phyloP scores from a whole-genome alignment of 176 grass and related monocot species.

The Musa itinerans region DNA sequence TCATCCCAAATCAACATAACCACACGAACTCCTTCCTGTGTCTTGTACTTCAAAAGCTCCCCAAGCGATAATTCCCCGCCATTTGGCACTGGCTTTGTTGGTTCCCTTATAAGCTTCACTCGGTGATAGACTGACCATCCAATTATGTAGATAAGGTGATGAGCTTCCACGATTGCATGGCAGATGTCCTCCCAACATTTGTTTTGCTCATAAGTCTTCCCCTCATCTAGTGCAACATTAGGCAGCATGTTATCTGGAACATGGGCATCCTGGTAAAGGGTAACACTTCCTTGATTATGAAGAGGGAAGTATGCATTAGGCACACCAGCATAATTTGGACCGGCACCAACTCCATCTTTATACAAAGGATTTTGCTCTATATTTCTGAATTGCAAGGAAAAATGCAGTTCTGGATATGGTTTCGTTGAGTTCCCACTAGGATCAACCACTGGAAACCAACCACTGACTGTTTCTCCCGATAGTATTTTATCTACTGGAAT shows the following conservation, averaged over 20 bases:
- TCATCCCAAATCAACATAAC: constrained; percentile 96
- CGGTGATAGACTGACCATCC: constrained; percentile 86
- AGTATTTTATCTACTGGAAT: constrained; percentile 64
- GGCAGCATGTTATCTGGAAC: constrained; percentile 51
- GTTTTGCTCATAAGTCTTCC: constrained; percentile 59
- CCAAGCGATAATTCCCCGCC: constrained; percentile 48
- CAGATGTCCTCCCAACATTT: constrained; percentile 97
- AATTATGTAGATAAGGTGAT: constrained; percentile 84
- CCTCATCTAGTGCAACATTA: constrained; percentile 57
- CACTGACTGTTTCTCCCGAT: constrained; percentile 32
- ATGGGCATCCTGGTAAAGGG: constrained; percentile 92
- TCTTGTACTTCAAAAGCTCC: constrained; percentile 72
- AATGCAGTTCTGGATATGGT: constrained; percentile 51
- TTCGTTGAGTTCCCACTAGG: constrained; percentile 37
- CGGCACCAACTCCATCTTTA: constrained; percentile 43
- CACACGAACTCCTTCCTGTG: constrained; percentile 79
- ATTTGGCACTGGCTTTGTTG: constrained; percentile 37
- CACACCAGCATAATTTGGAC: constrained; percentile 43
- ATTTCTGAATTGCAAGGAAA: constrained; percentile 60
- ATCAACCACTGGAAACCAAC: constrained; percentile 59
- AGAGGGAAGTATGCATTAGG: constrained; percentile 92
- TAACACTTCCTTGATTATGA: constrained; percentile 58
- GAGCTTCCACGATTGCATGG: constrained; percentile 76
- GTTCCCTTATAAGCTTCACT: constrained; percentile 66
- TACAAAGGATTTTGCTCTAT: constrained; percentile 60